Conservation (phyloP, 1,284 basidiomycete species). For the Ganoderma leucocontextum region DNA sequence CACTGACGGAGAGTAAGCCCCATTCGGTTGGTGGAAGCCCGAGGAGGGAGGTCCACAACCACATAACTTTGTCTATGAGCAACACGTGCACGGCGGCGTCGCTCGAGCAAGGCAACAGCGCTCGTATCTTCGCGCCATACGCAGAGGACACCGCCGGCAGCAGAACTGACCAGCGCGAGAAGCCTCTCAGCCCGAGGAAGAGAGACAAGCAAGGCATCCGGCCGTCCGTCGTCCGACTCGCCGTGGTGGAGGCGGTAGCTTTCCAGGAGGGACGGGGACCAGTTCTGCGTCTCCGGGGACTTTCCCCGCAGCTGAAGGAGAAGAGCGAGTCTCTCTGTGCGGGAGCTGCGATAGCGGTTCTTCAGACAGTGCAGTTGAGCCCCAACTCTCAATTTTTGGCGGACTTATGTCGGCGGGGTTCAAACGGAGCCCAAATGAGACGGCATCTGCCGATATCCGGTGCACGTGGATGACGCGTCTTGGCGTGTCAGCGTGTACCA, state of each 20-base stretch:
- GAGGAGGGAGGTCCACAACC: constrained; percentile 58
- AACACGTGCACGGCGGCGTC: constrained; percentile 60
- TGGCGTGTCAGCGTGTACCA: too few species aligned
- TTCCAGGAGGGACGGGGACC: constrained; percentile 67
- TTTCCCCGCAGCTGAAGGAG: constrained; percentile 81
- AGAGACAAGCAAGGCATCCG: constrained; percentile 44
- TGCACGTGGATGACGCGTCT: neutral
- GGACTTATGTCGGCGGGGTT: neutral
- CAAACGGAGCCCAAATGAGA: neutral
- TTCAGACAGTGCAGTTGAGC: constrained; percentile 46
- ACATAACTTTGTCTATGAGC: constrained; percentile 90
- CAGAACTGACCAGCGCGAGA: constrained; percentile 65
- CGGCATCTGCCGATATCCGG: neutral
- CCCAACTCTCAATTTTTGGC: neutral
- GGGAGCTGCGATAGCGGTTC: constrained; percentile 87
- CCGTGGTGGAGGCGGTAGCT: constrained; percentile 68
- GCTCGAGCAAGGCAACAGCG: constrained; percentile 43
- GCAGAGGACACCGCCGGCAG: constrained; percentile 47
- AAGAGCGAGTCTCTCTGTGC: constrained; percentile 64
- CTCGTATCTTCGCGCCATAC: constrained; percentile 81
- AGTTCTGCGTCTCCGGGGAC: constrained; percentile 86
- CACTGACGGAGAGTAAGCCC: constrained; percentile 86
- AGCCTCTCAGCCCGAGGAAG: constrained; percentile 28
- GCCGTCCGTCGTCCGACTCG: constrained; percentile 54
- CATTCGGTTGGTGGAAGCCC: constrained; percentile 76